These are phyloP conservation scores for Boletus edulis DNA, from an alignment of 768 basidiomycete genomes.

Conservation along the genomic window DNA sequence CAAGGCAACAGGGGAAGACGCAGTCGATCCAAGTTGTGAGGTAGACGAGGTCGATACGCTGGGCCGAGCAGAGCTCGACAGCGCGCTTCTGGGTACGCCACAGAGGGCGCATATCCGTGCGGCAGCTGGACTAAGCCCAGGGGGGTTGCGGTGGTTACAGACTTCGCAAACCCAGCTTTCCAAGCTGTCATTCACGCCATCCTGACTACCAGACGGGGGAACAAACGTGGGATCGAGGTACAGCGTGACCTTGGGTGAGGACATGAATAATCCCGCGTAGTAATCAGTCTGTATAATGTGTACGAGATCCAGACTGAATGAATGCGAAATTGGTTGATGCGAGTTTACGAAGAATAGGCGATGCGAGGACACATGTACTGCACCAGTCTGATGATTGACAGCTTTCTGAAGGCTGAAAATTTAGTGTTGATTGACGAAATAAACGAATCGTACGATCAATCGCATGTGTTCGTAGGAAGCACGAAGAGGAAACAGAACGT, in stretches of 20 bases:
- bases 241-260: conserved; percentile 85
- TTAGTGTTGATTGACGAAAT: conserved; percentile 31
- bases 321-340: conserved; percentile 46
- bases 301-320: conserved; percentile 66
- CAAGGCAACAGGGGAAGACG: conserved; percentile 28
- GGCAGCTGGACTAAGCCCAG: conserved; percentile 66
- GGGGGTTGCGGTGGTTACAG: conserved; percentile 82
- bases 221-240: conserved; percentile 44
- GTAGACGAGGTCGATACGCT: conserved; percentile 36
- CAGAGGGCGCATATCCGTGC: conserved; percentile 77
- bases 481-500: conserved; percentile 27
- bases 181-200: conserved; percentile 33
- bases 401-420: conserved; percentile 74
- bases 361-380: conserved; percentile 73
- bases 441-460: conserved; percentile 15
- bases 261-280: conserved; percentile 88
- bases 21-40: conserved; percentile 39
- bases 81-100: conserved; percentile 62
- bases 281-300: conserved; percentile 75
- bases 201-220: conserved; percentile 27
- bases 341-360: conserved; percentile 80
- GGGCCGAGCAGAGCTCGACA: conserved; percentile 25
- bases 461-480: conserved; percentile 16
- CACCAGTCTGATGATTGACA: conserved; percentile 72
- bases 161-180: conserved; percentile 84